Conservation (phyloP, 2,329 filamentous ascomycete species). For the Exophiala phaeomuriformis region DNA sequence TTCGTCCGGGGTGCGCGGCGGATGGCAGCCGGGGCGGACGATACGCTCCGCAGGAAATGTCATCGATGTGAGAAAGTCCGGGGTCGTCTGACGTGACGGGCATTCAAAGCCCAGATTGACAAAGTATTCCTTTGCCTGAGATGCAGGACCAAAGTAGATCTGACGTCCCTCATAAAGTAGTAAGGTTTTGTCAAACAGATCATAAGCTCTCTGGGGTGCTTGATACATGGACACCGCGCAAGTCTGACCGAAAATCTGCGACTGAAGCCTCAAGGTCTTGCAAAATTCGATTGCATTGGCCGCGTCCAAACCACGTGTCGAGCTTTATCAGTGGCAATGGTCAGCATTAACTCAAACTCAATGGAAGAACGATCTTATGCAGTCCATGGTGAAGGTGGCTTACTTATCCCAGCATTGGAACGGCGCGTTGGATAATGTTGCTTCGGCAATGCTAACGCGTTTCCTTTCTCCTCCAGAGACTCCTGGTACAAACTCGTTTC, state of each 20-base stretch:
- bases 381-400: conserved; percentile 20
- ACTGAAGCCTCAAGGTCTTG: conserved; percentile 44
- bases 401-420: conserved; percentile 36
- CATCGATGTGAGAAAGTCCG: conserved; percentile 62
- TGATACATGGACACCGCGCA: conserved; percentile 53
- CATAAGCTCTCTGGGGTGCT: conserved; percentile 45
- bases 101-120: conserved; percentile 62
- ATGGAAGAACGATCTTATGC: not conserved
- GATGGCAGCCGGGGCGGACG: conserved; percentile 51
- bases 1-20: conserved; percentile 61
- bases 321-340: conserved; percentile 37
- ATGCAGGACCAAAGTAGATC: conserved; percentile 65
- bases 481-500: conserved; percentile 53
- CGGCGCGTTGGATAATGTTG: conserved; percentile 37
- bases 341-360: conserved; percentile 5
- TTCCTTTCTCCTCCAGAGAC: conserved; percentile 57
- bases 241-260: conserved; percentile 44
- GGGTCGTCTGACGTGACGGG: conserved; percentile 58
- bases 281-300: conserved; percentile 54
- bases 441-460: conserved; percentile 54
- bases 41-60: conserved; percentile 58
- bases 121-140: conserved; percentile 57
- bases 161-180: conserved; percentile 65
- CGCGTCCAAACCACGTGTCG: conserved; percentile 47
- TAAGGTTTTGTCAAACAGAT: conserved; percentile 65